phyloP scores from a whole-genome alignment of 176 grass and related monocot species.

The Elaeis guineensis region DNA sequence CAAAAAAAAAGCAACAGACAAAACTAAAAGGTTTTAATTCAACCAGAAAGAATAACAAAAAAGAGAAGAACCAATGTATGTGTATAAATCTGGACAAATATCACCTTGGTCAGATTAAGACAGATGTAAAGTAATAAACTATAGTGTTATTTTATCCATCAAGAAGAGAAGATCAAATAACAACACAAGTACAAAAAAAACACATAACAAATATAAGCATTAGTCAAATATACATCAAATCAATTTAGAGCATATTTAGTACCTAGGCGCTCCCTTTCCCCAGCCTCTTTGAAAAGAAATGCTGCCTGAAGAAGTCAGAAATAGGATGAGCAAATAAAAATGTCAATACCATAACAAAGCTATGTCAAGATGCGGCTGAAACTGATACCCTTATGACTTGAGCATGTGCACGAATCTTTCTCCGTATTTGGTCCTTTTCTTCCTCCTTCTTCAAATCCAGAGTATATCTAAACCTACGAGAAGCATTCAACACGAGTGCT shows the following conservation, averaged over 20 bases:
- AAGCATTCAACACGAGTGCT: constrained; percentile 80
- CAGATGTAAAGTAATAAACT: too few relatives aligned
- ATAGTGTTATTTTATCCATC: too few relatives aligned
- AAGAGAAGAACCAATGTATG: too few relatives aligned
- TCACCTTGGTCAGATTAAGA: too few relatives aligned
- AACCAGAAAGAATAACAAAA: too few relatives aligned
- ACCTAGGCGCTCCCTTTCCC: constrained; percentile 37
- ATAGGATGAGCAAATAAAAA: constrained; percentile 8
- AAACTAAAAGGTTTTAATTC: too few relatives aligned
- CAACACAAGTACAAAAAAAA: too few relatives aligned
- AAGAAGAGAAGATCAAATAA: too few relatives aligned
- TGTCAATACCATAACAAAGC: neutral
- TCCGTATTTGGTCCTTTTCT: constrained; percentile 60
- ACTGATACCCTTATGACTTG: constrained; percentile 72
- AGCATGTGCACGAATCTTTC: constrained; percentile 79
- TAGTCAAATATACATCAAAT: too few relatives aligned
- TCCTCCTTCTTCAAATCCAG: constrained; percentile 78
- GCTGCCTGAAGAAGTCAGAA: constrained; percentile 57
- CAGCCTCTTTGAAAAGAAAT: constrained; percentile 74
- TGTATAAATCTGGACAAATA: too few relatives aligned
- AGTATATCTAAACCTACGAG: constrained; percentile 87
- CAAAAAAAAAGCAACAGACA: too few relatives aligned
- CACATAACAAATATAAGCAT: too few relatives aligned
- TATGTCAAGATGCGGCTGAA: neutral
- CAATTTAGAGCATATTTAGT: neutral